A percentile compares a stretch with the other conserved stretches of the same genome.
phyloP scores from a whole-genome alignment of 306 rosid species.

The Cyamopsis tetragonoloba region DNA sequence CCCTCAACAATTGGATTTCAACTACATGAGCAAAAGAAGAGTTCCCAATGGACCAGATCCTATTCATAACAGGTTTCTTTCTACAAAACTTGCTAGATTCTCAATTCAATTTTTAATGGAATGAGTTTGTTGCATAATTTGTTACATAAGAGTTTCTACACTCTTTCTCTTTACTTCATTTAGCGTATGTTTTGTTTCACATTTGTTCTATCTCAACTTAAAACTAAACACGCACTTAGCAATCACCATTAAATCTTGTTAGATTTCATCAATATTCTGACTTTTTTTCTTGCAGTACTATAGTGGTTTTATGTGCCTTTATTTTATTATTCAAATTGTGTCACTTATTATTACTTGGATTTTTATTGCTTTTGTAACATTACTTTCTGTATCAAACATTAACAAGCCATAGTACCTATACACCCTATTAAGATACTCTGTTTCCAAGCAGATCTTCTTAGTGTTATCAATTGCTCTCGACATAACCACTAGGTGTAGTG shows the following conservation, averaged over 20 bases:
- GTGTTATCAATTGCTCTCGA: too few relatives aligned
- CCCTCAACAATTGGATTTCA: constrained; percentile 41
- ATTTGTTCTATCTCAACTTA: too few relatives aligned
- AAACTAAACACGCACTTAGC: too few relatives aligned
- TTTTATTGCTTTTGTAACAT: too few relatives aligned
- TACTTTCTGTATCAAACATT: too few relatives aligned
- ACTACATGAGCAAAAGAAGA: constrained; percentile 60
- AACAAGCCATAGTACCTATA: too few relatives aligned
- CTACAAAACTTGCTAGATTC: not conserved
- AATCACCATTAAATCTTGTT: not conserved
- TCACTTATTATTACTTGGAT: not conserved
- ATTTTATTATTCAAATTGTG: not conserved
- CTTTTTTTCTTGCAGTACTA: not conserved
- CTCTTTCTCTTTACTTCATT: too few relatives aligned
- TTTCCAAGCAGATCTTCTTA: too few relatives aligned
- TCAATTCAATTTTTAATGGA: not conserved
- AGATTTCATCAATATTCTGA: not conserved
- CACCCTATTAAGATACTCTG: too few relatives aligned
- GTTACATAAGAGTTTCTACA: too few relatives aligned
- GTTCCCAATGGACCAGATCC: constrained; percentile 78
- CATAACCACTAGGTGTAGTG: too few relatives aligned
- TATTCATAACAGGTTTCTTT: constrained; percentile 64
- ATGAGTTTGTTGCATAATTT: not conserved
- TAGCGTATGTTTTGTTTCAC: too few relatives aligned
- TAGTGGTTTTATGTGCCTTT: not conserved